These are phyloP conservation scores for Nannochloropsis salina DNA, from an alignment of 108 stramenopile genomes.

Conservation along the genomic window DNA sequence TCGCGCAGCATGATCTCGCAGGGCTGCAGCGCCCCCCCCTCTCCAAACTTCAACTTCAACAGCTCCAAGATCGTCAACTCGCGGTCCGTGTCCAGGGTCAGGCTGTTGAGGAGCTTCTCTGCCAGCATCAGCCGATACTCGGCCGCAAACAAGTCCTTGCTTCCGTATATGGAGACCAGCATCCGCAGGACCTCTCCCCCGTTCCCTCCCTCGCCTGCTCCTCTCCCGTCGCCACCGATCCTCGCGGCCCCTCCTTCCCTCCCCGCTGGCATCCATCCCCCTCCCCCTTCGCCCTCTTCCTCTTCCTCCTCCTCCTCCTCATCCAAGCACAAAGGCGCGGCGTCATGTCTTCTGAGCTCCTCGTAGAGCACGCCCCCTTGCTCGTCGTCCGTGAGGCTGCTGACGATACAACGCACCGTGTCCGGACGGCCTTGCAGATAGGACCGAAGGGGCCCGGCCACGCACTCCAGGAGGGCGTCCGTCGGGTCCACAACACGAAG, in stretches of 20 bases:
- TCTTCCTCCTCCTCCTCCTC: constrained; percentile 36
- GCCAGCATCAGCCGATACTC: constrained; percentile 93
- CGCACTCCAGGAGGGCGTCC: constrained; percentile 72
- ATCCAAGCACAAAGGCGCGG: constrained; percentile 57
- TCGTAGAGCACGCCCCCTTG: constrained; percentile 82
- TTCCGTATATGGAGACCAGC: constrained; percentile 94
- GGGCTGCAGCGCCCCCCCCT: constrained; percentile 69
- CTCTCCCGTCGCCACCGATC: constrained; percentile 26
- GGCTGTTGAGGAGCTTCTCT: constrained; percentile 78
- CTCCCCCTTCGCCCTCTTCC: constrained; percentile 31
- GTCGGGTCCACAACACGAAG: constrained; percentile 73
- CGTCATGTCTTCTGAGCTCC: constrained; percentile 79
- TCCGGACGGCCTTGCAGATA: constrained; percentile 76
- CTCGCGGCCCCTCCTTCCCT: constrained; percentile 27
- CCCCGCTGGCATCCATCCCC: constrained; percentile 48
- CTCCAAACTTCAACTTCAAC: constrained; percentile 90
- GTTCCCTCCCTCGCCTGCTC: constrained; percentile 19
- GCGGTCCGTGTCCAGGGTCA: constrained; percentile 70
- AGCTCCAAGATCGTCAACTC: constrained; percentile 91
- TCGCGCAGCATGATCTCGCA: constrained; percentile 98
- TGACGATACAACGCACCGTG: constrained; percentile 91
- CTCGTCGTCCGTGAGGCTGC: constrained; percentile 81
- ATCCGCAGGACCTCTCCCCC: constrained; percentile 77
- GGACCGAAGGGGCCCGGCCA: constrained; percentile 73
- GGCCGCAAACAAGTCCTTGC: constrained; percentile 91